Percentiles rank a stretch among this genome's conserved stretches.
phyloP scores from a whole-genome alignment of 345 rosid species.

The sweet orange (Citrus sinensis) region DNA sequence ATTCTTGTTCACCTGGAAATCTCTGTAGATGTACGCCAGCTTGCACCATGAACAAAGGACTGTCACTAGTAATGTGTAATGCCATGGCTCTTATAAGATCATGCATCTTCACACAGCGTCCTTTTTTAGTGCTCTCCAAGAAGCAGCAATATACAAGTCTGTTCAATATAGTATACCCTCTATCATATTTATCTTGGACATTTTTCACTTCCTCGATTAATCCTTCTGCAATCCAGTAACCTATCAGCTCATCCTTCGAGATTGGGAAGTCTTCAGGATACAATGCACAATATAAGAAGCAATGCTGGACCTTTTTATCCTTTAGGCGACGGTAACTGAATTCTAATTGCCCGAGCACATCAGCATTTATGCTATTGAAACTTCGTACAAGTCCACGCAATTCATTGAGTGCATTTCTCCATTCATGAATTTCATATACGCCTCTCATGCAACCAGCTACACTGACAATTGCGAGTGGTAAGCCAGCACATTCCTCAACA shows the following conservation, averaged over 20 bases:
- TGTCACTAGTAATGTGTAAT: constrained; percentile 2
- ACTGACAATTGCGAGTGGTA: constrained; percentile 18
- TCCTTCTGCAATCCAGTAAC: constrained; percentile 19
- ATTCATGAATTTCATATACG: constrained; percentile 5
- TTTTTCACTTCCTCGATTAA: not conserved
- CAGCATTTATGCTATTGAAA: not conserved
- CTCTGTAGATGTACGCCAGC: not conserved
- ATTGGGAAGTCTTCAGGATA: constrained; percentile 9
- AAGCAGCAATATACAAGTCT: too few relatives aligned
- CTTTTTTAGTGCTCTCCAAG: too few relatives aligned
- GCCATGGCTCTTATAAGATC: too few relatives aligned
- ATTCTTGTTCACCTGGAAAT: not conserved
- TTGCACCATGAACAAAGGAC: constrained; percentile 9
- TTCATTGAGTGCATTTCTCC: constrained; percentile 14
- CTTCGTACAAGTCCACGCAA: not conserved
- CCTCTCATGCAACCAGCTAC: constrained; percentile 17
- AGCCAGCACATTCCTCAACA: not conserved
- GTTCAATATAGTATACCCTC: not conserved
- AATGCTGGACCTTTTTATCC: not conserved
- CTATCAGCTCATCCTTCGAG: not conserved
- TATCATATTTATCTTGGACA: not conserved
- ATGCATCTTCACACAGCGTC: too few relatives aligned
- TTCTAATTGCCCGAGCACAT: too few relatives aligned
- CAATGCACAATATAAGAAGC: constrained; percentile 26
- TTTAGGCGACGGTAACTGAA: too few relatives aligned